Evolutionary conservation across 2,329 filamentous ascomycete genomes (phyloP), one percentile per base, ranked within the genome.

Genomic region (Neofusicoccum cordaticola): DNA sequence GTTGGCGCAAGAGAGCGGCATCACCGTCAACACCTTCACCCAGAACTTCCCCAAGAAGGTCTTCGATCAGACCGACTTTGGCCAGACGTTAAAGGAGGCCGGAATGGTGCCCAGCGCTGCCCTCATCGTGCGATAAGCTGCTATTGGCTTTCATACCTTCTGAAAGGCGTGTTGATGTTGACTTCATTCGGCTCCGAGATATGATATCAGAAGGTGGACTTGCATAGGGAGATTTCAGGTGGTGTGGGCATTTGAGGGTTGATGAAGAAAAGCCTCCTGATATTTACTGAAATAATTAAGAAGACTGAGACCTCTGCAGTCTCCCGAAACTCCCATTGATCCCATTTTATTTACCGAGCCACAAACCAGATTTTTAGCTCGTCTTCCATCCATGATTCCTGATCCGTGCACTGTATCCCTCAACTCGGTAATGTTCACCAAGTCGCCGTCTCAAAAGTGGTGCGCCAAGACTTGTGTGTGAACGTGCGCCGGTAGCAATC

Each of bases 91-190:
- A 64, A 96, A 96, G 80, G 95, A 99, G 78, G 90, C 94, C 15
- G 94, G 93, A 0, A 80, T 97, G 66, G 88, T 94, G 3, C 95
- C 95, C 5, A 97, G 92, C 67, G 93, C 93, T n/a, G 93, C 92
- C 52, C 81, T 99, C 70, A 88, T 96, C 71, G 87, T 96, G 63
- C 79, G 81, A 72, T 85, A 68, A 48, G 45, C 39, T 34, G 27
- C 27, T 31, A 5, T 41, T 12, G 60, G 31, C n/a, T n/a, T 27
- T 22, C 37, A 44, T 44, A 34, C 1, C 13, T 19, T 22, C n/a
- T 47, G 27, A 27, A n/a, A 15, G 37, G 41, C 27, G 48, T 44
- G n/a, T 3, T 11, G 52, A 11, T 42, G 47, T 22, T 22, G 50
- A 22, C 35, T 44, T 31, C 2, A 34, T 22, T 22, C n/a, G 17